Conservation (phyloP, 352 stramenopile species). For the Pythium rishiriense region DNA sequence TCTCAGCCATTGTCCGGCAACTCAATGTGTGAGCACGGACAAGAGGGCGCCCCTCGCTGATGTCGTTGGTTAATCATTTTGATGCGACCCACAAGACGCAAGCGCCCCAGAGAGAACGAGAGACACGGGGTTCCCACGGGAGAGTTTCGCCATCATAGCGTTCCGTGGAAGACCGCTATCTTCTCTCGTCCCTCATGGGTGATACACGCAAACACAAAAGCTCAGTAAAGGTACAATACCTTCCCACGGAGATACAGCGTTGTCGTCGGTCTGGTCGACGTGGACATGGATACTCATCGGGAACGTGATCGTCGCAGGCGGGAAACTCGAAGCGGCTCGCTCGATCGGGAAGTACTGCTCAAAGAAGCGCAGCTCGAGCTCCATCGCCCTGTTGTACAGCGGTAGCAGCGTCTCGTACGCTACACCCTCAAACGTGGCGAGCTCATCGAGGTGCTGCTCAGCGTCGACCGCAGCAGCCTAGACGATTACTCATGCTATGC, state of each 20-base stretch:
- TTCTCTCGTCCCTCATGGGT: background rate
- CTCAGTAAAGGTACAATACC: conserved; percentile 10
- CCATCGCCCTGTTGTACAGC: conserved; percentile 54
- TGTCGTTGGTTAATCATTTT: conserved; percentile 32
- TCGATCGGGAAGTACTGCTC: conserved; percentile 43
- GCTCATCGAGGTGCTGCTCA: conserved; percentile 41
- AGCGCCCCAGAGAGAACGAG: background rate
- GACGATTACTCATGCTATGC: background rate
- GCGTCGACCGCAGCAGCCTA: conserved; percentile 29
- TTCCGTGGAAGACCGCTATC: background rate
- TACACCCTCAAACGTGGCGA: conserved; percentile 28
- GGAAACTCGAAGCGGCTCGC: conserved; percentile 13
- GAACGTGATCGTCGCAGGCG: conserved; percentile 5
- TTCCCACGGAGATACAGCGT: conserved; percentile 5
- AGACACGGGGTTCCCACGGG: background rate
- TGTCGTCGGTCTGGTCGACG: background rate
- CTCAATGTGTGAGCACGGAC: conserved; percentile 5
- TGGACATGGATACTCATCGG: conserved; percentile 6
- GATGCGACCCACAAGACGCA: background rate
- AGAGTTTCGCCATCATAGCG: conserved; percentile 4
- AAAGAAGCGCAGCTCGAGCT: conserved; percentile 59
- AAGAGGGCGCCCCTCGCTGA: conserved; percentile 60
- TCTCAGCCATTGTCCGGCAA: conserved; percentile 43
- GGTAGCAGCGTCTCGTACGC: conserved; percentile 29
- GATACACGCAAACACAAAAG: background rate